phyloP scores from a whole-genome alignment of 1,284 basidiomycete species.

The Trichosporon asahii region DNA sequence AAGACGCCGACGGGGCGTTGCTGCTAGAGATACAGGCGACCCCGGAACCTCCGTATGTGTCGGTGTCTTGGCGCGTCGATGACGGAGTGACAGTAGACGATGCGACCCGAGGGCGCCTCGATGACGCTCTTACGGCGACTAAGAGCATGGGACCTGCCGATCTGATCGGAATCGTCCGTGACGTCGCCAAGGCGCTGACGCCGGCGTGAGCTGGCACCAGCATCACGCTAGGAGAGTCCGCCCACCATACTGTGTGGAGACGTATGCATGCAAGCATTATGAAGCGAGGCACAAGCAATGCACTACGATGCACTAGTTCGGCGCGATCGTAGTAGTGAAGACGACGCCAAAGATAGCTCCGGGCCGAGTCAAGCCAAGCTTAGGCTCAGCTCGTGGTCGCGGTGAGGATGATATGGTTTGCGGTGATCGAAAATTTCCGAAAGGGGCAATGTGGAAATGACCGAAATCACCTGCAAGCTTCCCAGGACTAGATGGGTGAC shows the following conservation, averaged over 20 bases:
- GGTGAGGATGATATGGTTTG: conserved; percentile 75
- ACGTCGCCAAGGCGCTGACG: conserved; percentile 80
- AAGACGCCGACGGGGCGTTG: neutral
- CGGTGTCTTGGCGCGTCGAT: conserved; percentile 12
- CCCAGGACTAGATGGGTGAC: neutral
- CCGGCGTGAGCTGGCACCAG: neutral
- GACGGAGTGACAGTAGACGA: neutral
- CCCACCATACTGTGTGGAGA: neutral
- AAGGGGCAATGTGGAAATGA: neutral
- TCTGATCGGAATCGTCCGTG: conserved; percentile 79
- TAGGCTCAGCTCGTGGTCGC: conserved; percentile 42
- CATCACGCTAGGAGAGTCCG: neutral
- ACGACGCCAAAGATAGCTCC: neutral
- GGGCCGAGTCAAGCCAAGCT: neutral
- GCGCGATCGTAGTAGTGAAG: neutral
- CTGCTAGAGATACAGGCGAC: conserved; percentile 12
- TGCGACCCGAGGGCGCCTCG: neutral
- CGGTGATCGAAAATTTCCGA: conserved; percentile 58
- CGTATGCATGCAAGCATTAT: neutral
- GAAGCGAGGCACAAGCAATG: neutral
- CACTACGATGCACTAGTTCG: neutral
- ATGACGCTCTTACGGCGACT: neutral
- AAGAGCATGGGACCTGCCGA: conserved; percentile 83
- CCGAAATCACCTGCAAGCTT: neutral
- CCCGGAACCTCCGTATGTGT: conserved; percentile 10